These are phyloP conservation scores for Gossypium longicalyx DNA, from an alignment of 345 rosid genomes.

Conservation along the genomic window DNA sequence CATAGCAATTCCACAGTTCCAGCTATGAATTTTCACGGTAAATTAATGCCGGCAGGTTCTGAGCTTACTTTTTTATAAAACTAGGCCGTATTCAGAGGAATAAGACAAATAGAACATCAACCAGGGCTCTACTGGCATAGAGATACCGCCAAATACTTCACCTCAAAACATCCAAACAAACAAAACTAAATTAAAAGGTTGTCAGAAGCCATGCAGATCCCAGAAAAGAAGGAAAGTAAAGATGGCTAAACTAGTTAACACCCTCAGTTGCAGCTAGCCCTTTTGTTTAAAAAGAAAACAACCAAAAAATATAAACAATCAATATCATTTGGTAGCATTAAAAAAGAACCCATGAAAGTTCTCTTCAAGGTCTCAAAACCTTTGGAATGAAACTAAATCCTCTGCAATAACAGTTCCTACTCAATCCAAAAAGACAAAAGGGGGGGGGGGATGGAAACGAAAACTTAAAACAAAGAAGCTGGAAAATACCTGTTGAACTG, in stretches of 20 bases:
- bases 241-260: not conserved
- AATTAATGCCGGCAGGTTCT: not conserved
- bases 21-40: not conserved
- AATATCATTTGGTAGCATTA: not conserved
- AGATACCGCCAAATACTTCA: not conserved
- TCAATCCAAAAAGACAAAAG: not conserved
- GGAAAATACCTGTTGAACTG: slow-evolving; percentile 23
- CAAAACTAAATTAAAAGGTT: not conserved
- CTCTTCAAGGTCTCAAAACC: not conserved
- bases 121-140: not conserved
- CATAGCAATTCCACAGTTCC: not conserved
- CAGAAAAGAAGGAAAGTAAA: not conserved
- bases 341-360: not conserved
- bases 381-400: not conserved
- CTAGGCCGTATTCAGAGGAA: not conserved
- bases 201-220: not conserved
- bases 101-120: not conserved
- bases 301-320: not conserved
- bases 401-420: not conserved
- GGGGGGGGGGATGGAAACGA: too few relatives aligned
- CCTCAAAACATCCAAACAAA: not conserved
- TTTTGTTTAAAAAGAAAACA: not conserved
- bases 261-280: not conserved
- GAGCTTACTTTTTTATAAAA: slow-evolving; percentile 6
- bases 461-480: not conserved